Evolutionary conservation across 164 flowering plant genomes (phyloP).

Genomic region (Saururus chinensis): DNA sequence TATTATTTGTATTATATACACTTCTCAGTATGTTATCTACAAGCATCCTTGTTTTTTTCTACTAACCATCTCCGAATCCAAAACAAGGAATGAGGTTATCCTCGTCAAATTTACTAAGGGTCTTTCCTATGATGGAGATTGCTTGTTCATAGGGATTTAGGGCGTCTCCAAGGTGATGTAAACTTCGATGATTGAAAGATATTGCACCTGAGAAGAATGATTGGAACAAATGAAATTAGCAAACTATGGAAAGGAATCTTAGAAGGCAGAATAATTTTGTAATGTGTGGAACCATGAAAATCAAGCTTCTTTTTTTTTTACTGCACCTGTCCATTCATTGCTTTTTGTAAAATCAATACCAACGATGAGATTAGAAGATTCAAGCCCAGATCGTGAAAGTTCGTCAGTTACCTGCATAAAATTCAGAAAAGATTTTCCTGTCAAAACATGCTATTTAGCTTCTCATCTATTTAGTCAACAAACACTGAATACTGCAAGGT

Average conservation of each 20-base stretch:
- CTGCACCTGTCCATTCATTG: conserved; percentile 14
- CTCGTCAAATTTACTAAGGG: conserved; percentile 57
- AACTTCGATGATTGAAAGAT: conserved; percentile 40
- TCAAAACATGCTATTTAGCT: too few species aligned
- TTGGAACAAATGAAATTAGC: background rate
- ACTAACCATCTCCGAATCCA: conserved; percentile 68
- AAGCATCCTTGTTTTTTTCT: background rate
- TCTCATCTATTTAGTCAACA: background rate
- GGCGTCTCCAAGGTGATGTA: conserved; percentile 45
- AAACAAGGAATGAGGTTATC: conserved; percentile 66
- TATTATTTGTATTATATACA: background rate
- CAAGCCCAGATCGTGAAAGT: conserved; percentile 10
- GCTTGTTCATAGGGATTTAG: conserved; percentile 63
- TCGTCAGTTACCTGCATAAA: conserved; percentile 8
- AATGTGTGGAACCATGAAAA: too few species aligned
- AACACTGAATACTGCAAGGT: too few species aligned
- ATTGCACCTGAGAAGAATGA: conserved; percentile 12
- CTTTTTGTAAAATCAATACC: conserved; percentile 15
- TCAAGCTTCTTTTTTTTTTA: background rate
- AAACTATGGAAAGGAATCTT: background rate
- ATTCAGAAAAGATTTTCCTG: background rate
- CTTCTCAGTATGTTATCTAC: too few species aligned
- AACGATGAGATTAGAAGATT: conserved; percentile 13
- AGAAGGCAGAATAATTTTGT: background rate
- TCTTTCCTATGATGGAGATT: conserved; percentile 52